Conservation (phyloP, 2,329 filamentous ascomycete species). For the Pseudogymnoascus sp. region DNA sequence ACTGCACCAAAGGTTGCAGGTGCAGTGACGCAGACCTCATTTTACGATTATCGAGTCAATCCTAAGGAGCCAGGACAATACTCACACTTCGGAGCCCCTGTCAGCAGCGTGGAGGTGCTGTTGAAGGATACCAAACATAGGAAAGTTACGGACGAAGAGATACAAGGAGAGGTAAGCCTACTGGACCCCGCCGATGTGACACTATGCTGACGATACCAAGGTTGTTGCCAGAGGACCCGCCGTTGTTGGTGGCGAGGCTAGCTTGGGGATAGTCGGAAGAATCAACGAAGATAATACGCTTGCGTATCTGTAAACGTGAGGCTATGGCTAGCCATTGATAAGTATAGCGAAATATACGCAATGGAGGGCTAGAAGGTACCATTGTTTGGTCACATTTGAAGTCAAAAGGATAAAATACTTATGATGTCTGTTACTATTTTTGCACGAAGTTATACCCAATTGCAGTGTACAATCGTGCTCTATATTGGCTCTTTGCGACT, state of each 20-base stretch:
- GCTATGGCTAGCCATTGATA: background rate
- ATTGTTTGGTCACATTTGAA: background rate
- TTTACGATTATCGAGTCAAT: conserved; percentile 73
- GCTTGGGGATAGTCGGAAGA: conserved; percentile 54
- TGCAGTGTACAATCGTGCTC: background rate
- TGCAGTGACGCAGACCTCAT: conserved; percentile 75
- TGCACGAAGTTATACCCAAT: conserved; percentile 2
- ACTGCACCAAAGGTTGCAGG: conserved; percentile 79
- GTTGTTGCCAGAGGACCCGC: conserved; percentile 66
- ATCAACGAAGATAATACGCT: conserved; percentile 69
- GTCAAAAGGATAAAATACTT: background rate
- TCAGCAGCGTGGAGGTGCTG: conserved; percentile 72
- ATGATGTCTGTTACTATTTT: background rate
- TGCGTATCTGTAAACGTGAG: conserved; percentile 34
- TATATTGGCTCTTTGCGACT: background rate
- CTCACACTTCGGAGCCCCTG: conserved; percentile 72
- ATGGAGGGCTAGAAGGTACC: background rate
- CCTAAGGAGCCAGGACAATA: conserved; percentile 30
- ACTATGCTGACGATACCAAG: conserved; percentile 32
- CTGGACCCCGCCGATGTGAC: background rate
- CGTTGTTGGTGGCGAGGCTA: conserved; percentile 59
- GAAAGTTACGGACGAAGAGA: conserved; percentile 55
- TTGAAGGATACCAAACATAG: conserved; percentile 53
- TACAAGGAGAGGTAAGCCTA: conserved; percentile 53
- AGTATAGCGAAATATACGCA: background rate